A percentile compares a stretch with the other conserved stretches of the same genome.
These are phyloP conservation scores for Colletotrichum gloeosporioides DNA, from an alignment of 2,329 filamentous ascomycete species.

Conservation along the genomic window DNA sequence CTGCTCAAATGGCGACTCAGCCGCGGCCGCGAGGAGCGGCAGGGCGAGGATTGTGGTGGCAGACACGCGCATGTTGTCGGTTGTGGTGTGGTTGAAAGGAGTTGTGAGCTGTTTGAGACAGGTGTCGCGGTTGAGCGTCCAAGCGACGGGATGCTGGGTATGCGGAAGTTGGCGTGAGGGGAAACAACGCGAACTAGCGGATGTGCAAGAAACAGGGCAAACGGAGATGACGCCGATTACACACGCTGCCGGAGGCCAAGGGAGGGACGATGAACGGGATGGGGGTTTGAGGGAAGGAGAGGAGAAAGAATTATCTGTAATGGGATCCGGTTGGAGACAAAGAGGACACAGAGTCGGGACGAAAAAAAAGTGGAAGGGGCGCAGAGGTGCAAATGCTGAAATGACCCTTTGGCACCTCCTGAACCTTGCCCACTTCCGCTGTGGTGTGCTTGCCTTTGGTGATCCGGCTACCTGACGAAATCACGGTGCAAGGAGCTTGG, in stretches of 20 bases:
- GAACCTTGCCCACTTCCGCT: conserved; percentile 10
- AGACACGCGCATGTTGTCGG: conserved; percentile 61
- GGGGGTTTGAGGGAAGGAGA: neutral
- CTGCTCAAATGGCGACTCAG: conserved; percentile 57
- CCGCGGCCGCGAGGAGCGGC: conserved; percentile 59
- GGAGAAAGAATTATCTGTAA: neutral
- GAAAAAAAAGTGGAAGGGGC: conserved; percentile 16
- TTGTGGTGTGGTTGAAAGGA: conserved; percentile 16
- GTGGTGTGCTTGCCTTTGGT: conserved; percentile 1
- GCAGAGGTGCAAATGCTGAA: neutral
- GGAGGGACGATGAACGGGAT: conserved; percentile 9
- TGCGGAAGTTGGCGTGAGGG: conserved; percentile 6
- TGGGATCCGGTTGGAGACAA: neutral
- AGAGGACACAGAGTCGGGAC: conserved; percentile 15
- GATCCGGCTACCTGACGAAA: conserved; percentile 13
- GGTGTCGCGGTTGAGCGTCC: conserved; percentile 15
- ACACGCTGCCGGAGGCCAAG: neutral
- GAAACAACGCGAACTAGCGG: neutral
- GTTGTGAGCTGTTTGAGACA: neutral
- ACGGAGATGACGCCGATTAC: neutral
- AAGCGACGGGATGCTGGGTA: neutral
- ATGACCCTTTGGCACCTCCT: conserved; percentile 6
- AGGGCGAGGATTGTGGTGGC: conserved; percentile 56
- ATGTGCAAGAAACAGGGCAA: neutral
- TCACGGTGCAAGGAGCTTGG: conserved; percentile 21